Conservation (phyloP, 352 stramenopile species). For the Globisporangium polare region DNA sequence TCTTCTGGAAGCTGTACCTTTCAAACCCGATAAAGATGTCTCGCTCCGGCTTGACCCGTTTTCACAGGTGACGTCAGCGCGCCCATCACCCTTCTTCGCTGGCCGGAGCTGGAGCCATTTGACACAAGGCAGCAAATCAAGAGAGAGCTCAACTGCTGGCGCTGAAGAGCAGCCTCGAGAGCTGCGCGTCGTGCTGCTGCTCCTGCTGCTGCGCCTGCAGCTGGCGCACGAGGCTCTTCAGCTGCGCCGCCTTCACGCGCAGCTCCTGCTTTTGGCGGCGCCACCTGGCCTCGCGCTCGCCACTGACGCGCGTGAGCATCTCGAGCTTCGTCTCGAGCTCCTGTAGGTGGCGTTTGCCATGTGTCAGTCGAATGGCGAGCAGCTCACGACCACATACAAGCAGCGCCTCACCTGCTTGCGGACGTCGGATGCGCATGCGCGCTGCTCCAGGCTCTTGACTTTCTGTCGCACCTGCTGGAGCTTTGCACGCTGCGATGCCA, state of each 20-base stretch:
- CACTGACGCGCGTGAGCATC: constrained; percentile 1
- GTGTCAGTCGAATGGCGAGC: not conserved
- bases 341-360: not conserved
- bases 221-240: constrained; percentile 23
- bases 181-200: constrained; percentile 16
- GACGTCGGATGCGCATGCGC: constrained; percentile 1
- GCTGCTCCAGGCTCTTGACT: not conserved
- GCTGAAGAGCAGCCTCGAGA: constrained; percentile 18
- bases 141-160: not conserved
- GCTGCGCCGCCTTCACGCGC: constrained; percentile 15
- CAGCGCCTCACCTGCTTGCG: constrained; percentile 10
- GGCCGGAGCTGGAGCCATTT: constrained; percentile 7
- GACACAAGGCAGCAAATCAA: not conserved
- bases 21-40: constrained; percentile 1
- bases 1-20: constrained; percentile 12
- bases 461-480: constrained; percentile 5
- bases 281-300: constrained; percentile 12
- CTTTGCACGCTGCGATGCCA: constrained; percentile 17
- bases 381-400: not conserved
- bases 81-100: constrained; percentile 5
- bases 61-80: not conserved
- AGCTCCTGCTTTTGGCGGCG: constrained; percentile 16
- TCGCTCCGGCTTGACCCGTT: not conserved
- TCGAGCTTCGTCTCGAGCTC: constrained; percentile 12
- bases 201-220: constrained; percentile 25